These are phyloP conservation scores for Echeveria elegans DNA, from an alignment of 164 flowering plant species.

Conservation along the genomic window DNA sequence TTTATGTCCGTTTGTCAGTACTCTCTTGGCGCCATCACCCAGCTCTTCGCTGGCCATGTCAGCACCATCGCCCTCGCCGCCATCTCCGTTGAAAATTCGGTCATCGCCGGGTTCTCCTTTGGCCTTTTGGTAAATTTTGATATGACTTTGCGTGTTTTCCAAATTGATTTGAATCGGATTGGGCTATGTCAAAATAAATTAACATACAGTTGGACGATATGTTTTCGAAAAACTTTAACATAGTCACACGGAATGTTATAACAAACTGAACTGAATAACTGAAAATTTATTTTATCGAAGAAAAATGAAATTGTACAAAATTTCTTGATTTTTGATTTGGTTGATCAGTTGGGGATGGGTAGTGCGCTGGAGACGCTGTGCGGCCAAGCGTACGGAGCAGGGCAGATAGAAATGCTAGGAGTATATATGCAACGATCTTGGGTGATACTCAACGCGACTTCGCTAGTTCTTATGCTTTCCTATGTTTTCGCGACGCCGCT, in stretches of 20 bases:
- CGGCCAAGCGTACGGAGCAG: slow-evolving; percentile 84
- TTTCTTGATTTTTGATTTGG: not conserved
- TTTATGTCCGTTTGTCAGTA: slow-evolving; percentile 59
- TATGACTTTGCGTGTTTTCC: too few species aligned
- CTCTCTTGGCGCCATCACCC: slow-evolving; percentile 69
- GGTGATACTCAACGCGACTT: slow-evolving; percentile 52
- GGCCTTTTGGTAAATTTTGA: slow-evolving; percentile 41
- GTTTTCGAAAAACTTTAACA: too few species aligned
- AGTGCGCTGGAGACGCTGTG: slow-evolving; percentile 85
- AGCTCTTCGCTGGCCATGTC: slow-evolving; percentile 59
- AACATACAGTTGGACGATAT: too few species aligned
- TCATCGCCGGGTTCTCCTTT: slow-evolving; percentile 60
- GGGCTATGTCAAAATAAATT: too few species aligned
- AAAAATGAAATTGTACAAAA: not conserved
- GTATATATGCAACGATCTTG: slow-evolving; percentile 82
- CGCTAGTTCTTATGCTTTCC: slow-evolving; percentile 21
- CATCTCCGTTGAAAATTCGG: slow-evolving; percentile 61
- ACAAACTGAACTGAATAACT: too few species aligned
- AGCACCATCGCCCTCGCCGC: slow-evolving; percentile 61
- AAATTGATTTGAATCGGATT: too few species aligned
- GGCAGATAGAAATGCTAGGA: slow-evolving; percentile 62
- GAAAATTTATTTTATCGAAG: too few species aligned
- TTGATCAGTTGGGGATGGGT: slow-evolving; percentile 68
- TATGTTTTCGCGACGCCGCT: slow-evolving; percentile 46
- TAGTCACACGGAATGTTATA: too few species aligned